Conservation (phyloP, 495 filamentous ascomycete species). For the Chaetomidium leptoderma region DNA sequence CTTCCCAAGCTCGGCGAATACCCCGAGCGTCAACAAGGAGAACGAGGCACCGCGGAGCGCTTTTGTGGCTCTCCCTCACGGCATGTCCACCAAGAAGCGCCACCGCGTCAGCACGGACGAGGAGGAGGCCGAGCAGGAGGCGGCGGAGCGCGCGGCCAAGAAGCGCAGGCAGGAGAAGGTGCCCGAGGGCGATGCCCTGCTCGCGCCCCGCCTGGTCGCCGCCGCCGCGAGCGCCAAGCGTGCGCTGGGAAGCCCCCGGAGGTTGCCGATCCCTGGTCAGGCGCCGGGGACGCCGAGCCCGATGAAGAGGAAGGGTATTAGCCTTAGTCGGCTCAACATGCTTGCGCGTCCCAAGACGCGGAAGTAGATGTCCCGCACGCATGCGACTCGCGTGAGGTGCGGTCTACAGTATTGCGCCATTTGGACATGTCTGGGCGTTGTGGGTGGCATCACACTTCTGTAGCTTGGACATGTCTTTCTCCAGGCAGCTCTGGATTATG, state of each 20-base stretch:
- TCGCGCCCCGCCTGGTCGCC: conserved; percentile 37
- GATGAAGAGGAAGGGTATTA: conserved; percentile 47
- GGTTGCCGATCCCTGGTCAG: conserved; percentile 10
- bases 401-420: not conserved
- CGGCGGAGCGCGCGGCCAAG: conserved; percentile 38
- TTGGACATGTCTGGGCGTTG: conserved; percentile 9
- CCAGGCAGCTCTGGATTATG: not conserved
- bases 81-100: conserved; percentile 71
- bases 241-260: conserved; percentile 18
- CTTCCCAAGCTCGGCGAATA: conserved; percentile 35
- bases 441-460: conserved; percentile 16
- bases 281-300: conserved; percentile 35
- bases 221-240: conserved; percentile 22
- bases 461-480: conserved; percentile 7
- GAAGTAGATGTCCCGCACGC: conserved; percentile 29
- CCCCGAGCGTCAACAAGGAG: conserved; percentile 37
- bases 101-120: conserved; percentile 51
- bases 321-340: conserved; percentile 50
- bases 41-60: conserved; percentile 36
- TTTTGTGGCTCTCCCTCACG: conserved; percentile 52
- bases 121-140: conserved; percentile 43
- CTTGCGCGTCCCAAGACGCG: conserved; percentile 50
- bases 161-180: conserved; percentile 45
- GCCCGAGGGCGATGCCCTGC: conserved; percentile 45
- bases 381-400: not conserved